Evolutionary conservation across 306 rosid species (phyloP), one percentile per base, ranked within the genome.

Genomic region (Canavalia gladiata): DNA sequence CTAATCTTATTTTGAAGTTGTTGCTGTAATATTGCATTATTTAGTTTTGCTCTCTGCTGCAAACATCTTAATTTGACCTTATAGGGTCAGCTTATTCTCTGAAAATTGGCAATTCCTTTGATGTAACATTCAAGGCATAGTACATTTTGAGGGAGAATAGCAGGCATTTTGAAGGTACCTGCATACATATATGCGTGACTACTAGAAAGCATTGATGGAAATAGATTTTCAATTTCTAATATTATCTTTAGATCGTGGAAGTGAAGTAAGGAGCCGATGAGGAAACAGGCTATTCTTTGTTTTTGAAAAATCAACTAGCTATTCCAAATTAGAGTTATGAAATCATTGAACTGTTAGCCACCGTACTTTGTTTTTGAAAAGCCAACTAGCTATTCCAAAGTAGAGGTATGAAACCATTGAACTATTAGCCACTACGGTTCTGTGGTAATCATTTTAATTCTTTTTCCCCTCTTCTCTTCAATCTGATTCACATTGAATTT

Each of bases 121-220:
- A 25, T 39, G 42, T 11, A 6, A 31, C 34, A 28, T 63, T 35
- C 33, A 9, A 50, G 37, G 18, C 28, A 47, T 69, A n/a, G 55
- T 68, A 74, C 50, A 43, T 68, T 8, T 54, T 55, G 68, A 78
- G 57, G 56, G 25, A 25, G 59, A 56, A 31, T 31, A 25, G 57
- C 6, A 1, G 13, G 29, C 62, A 8, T 78, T 12, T 78, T 52
- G 1, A 29, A 41, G 28, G 41, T 62, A 51, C n/a, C 6, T 18
- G 4, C 12, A 2, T 5, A 12, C 33, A 35, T 35, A 5, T 47
- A 37, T 46, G 75, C 47, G 74, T 35, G 25, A 18, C 50, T 52
- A 51, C 47, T 50, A 8, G 18, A 10, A 35, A 60, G 79, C 18
- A 58, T 9, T 65, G 5, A 31, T 59, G 70, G 8, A 46, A 29